Conservation (phyloP, 176 grass and related monocot genomes). For the Juncus effusus region DNA sequence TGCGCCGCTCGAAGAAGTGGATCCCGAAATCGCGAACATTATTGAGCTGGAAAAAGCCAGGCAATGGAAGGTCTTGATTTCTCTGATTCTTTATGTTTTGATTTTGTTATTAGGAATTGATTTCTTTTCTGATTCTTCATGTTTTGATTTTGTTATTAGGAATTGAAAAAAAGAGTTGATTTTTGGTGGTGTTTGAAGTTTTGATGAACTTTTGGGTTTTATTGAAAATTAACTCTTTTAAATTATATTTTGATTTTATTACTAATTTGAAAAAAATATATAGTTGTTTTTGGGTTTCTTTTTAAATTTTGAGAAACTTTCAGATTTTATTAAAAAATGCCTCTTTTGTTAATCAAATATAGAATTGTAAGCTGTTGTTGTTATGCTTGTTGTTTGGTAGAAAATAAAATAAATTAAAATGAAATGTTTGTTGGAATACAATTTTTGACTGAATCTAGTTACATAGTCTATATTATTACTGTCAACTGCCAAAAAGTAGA, state of each 20-base stretch:
- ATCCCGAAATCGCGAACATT: constrained; percentile 80
- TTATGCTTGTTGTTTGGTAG: too few species aligned
- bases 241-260: not conserved
- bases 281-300: not conserved
- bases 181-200: not conserved
- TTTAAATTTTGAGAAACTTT: not conserved
- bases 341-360: too few species aligned
- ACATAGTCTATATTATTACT: too few species aligned
- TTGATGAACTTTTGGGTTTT: too few species aligned
- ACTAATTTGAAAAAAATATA: not conserved
- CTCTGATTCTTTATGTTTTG: not conserved
- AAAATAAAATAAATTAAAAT: too few species aligned
- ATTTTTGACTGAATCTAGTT: too few species aligned
- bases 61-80: constrained; percentile 83
- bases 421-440: too few species aligned
- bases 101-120: too few species aligned
- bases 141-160: not conserved
- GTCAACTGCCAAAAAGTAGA: too few species aligned
- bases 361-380: too few species aligned
- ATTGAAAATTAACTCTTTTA: not conserved
- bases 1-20: constrained; percentile 69
- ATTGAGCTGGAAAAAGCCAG: constrained; percentile 95
- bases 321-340: too few species aligned
- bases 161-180: not conserved
- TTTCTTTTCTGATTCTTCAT: not conserved